phyloP scores from a whole-genome alignment of 1,284 basidiomycete genomes.

The Xanthoconium separans region DNA sequence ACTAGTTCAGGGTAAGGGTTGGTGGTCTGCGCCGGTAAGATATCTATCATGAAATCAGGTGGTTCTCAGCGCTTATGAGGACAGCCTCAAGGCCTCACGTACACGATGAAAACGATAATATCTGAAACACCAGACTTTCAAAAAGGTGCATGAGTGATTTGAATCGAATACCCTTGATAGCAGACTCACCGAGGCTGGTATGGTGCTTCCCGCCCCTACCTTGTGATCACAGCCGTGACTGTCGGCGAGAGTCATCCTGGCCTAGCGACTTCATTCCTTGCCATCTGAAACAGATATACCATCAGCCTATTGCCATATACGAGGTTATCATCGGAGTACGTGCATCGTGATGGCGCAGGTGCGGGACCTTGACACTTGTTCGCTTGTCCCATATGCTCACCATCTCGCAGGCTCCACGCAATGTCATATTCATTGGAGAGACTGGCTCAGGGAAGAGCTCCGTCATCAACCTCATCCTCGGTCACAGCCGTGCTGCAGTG shows the following conservation, averaged over 20 bases:
- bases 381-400: constrained; percentile 1
- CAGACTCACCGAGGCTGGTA: neutral
- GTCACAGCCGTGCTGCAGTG: neutral
- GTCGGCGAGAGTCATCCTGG: neutral
- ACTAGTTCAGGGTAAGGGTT: neutral
- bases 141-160: neutral
- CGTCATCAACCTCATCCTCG: constrained; percentile 24
- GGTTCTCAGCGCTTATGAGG: neutral
- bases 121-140: no score
- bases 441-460: constrained; percentile 9
- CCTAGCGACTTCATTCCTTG: neutral
- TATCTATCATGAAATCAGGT: constrained; percentile 8
- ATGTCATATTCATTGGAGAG: constrained; percentile 29
- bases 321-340: neutral
- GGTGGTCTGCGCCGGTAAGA: neutral
- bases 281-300: neutral
- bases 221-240: neutral
- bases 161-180: neutral
- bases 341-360: constrained; percentile 10
- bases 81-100: neutral
- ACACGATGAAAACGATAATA: neutral
- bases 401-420: constrained; percentile 11
- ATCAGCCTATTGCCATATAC: neutral
- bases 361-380: neutral
- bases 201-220: neutral